phyloP scores from a whole-genome alignment of 345 rosid species.

The Aquilaria yunnanensis region DNA sequence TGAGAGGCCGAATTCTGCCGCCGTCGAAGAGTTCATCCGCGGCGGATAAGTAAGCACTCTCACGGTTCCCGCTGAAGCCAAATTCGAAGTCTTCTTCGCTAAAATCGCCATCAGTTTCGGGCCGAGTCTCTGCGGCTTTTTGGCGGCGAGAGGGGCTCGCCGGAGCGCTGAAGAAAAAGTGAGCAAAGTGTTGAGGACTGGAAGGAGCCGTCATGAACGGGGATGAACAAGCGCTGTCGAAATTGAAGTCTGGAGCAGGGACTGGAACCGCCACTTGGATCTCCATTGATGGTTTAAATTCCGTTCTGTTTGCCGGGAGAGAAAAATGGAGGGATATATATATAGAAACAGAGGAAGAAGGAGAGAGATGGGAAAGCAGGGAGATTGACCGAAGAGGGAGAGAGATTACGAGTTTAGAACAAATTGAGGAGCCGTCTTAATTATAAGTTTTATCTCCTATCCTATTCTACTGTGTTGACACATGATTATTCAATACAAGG shows the following conservation, averaged over 20 bases:
- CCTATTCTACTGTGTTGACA: background rate
- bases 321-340: conserved; percentile 4
- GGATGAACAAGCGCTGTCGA: conserved; percentile 77
- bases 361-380: background rate
- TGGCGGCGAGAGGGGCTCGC: conserved; percentile 48
- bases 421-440: background rate
- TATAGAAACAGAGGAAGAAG: background rate
- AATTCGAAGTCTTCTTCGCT: conserved; percentile 58
- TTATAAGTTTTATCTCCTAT: background rate
- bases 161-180: conserved; percentile 55
- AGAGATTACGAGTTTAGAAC: background rate
- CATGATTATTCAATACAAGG: no score
- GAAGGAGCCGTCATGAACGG: conserved; percentile 98
- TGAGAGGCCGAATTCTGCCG: conserved; percentile 75
- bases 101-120: conserved; percentile 3
- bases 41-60: conserved; percentile 62
- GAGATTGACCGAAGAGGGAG: background rate
- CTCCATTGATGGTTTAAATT: conserved; percentile 23
- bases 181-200: conserved; percentile 75
- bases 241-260: conserved; percentile 48
- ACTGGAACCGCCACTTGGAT: conserved; percentile 40
- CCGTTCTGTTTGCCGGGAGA: background rate
- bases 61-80: conserved; percentile 66
- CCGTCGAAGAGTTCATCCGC: conserved; percentile 77
- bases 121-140: no score